Conservation (phyloP, 1,284 basidiomycete species). For the Ustilago xerochloae region DNA sequence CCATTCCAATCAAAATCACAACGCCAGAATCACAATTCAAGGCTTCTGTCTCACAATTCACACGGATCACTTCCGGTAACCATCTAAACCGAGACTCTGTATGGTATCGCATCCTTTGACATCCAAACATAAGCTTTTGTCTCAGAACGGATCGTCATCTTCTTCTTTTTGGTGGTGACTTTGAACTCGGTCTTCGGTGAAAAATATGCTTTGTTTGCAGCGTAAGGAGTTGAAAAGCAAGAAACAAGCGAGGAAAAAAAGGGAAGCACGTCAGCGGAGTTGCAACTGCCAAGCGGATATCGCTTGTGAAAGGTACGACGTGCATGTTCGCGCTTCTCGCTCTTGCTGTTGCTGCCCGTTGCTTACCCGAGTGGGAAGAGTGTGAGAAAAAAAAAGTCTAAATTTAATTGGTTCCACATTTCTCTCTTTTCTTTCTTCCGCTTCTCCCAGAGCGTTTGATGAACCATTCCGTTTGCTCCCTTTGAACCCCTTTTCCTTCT, state of each 20-base stretch:
- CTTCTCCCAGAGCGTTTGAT: too few relatives aligned
- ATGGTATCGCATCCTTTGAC: not conserved
- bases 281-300: not conserved
- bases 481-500: too few relatives aligned
- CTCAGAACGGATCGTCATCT: not conserved
- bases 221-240: constrained; percentile 1
- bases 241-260: too few relatives aligned
- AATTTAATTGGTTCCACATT: constrained; percentile 2
- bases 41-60: not conserved
- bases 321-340: constrained; percentile 5
- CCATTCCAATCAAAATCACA: not conserved
- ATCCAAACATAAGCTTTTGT: not conserved
- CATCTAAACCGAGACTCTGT: not conserved
- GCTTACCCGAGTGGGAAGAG: not conserved
- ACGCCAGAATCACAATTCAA: not conserved
- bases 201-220: not conserved
- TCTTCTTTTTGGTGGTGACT: too few relatives aligned
- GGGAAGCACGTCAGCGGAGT: too few relatives aligned
- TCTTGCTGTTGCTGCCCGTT: not conserved
- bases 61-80: too few relatives aligned
- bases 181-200: too few relatives aligned
- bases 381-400: not conserved
- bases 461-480: too few relatives aligned
- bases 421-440: not conserved
- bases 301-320: constrained; percentile 23